Conservation (phyloP, 192 early-diverging fungal genomes). For the Dissophora globulifera region DNA sequence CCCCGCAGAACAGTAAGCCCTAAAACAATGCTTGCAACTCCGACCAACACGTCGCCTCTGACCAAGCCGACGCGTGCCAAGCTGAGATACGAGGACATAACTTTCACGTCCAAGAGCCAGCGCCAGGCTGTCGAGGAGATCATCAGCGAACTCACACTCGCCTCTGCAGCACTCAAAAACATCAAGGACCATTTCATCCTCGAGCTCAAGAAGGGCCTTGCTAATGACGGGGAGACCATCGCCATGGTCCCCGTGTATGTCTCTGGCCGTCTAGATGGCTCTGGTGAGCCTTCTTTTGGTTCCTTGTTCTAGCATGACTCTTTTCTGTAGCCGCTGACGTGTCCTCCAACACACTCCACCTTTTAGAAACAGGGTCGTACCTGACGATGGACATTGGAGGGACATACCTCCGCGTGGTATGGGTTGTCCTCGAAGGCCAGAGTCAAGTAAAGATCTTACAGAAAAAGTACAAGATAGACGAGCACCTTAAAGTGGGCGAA, state of each 20-base stretch:
- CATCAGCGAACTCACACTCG: conserved; percentile 60
- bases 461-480: conserved; percentile 71
- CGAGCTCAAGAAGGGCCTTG: conserved; percentile 71
- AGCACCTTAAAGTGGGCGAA: conserved; percentile 61
- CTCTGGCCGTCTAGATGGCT: conserved; percentile 13
- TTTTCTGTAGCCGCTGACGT: no score
- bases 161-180: conserved; percentile 59
- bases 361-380: conserved; percentile 80
- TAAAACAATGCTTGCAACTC: no score
- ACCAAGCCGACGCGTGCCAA: background rate
- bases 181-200: conserved; percentile 66
- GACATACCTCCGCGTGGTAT: conserved; percentile 88
- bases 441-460: conserved; percentile 74
- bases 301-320: no score
- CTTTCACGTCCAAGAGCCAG: conserved; percentile 52
- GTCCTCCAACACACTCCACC: no score
- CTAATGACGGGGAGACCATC: conserved; percentile 60
- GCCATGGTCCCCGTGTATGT: conserved; percentile 93
- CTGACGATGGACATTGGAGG: conserved; percentile 91
- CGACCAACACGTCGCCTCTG: background rate
- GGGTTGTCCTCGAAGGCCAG: conserved; percentile 78
- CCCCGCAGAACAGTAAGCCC: no score
- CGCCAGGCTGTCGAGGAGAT: conserved; percentile 57
- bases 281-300: background rate
- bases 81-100: background rate